A percentile compares a stretch with the other conserved stretches of the same genome.
Evolutionary conservation across 2,329 filamentous ascomycete genomes (phyloP).

Genomic region (Venturiaceae sp.): DNA sequence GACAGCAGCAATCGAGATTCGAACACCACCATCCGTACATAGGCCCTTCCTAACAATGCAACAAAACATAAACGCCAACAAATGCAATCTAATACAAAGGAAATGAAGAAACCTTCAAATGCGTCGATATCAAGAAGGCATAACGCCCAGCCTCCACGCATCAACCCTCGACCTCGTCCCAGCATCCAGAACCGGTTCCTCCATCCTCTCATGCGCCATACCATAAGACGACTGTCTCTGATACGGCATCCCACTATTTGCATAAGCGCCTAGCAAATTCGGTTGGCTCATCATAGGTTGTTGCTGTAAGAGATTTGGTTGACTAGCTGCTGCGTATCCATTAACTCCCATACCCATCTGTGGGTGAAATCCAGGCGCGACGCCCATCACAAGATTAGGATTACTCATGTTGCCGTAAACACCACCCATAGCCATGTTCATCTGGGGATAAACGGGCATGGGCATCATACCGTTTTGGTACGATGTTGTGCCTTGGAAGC

Average conservation of each 20-base stretch:
- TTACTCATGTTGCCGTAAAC: not conserved
- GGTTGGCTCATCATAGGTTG: not conserved
- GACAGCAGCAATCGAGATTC: no score
- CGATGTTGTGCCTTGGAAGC: not conserved
- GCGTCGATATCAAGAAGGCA: conserved; percentile 6
- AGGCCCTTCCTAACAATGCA: no score
- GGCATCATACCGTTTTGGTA: not conserved
- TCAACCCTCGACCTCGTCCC: conserved; percentile 48
- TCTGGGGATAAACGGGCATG: not conserved
- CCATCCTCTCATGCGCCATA: not conserved
- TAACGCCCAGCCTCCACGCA: conserved; percentile 44
- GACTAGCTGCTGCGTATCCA: not conserved
- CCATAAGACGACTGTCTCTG: conserved; percentile 12
- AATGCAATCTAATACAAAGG: no score
- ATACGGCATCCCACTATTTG: conserved; percentile 15
- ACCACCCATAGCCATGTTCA: not conserved
- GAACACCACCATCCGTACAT: no score
- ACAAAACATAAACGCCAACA: no score
- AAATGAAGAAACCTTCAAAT: not conserved
- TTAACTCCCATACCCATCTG: not conserved
- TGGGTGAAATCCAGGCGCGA: not conserved
- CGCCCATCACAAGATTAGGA: not conserved
- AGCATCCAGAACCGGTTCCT: conserved; percentile 27
- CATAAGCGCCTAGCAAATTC: not conserved
- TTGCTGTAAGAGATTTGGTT: not conserved